phyloP scores from a whole-genome alignment of 805 yeast species.

The Ogataea dorogensis region DNA sequence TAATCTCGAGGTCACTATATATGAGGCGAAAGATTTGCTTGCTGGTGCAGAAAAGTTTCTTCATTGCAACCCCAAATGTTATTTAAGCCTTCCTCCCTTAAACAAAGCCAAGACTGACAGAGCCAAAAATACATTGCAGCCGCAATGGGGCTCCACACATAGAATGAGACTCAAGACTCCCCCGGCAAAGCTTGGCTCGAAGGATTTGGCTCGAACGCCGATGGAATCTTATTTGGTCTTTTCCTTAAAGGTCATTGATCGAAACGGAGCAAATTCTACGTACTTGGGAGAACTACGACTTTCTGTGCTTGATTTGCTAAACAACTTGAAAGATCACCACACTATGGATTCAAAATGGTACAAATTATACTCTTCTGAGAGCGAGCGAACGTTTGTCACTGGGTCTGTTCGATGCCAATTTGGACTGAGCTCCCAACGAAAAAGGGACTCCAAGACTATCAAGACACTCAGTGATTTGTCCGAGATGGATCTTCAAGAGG shows the following conservation, averaged over 20 bases:
- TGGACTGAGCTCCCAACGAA: constrained; percentile 10
- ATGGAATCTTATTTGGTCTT: constrained; percentile 18
- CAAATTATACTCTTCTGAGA: constrained; percentile 24
- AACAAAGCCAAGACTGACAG: constrained; percentile 17
- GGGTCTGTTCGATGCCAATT: constrained; percentile 28
- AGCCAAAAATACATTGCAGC: constrained; percentile 16
- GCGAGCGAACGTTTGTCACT: constrained; percentile 28
- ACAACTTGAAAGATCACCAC: constrained; percentile 10
- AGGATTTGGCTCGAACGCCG: constrained; percentile 9
- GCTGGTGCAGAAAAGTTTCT: constrained; percentile 4
- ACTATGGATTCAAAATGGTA: constrained; percentile 24
- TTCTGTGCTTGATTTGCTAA: constrained; percentile 23
- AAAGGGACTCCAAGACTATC: not conserved
- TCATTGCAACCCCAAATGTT: constrained; percentile 24
- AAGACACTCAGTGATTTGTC: not conserved
- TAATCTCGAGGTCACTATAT: constrained; percentile 17
- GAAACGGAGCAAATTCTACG: constrained; percentile 21
- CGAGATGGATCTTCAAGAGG: constrained; percentile 20
- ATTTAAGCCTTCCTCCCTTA: constrained; percentile 18
- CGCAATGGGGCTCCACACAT: constrained; percentile 23
- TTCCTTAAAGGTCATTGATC: constrained; percentile 20
- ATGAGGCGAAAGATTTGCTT: constrained; percentile 21
- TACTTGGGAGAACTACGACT: constrained; percentile 32
- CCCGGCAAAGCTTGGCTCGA: constrained; percentile 10
- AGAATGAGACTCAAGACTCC: constrained; percentile 18